A percentile compares a stretch with the other conserved stretches of the same genome.
Evolutionary conservation across 2,329 filamentous ascomycete genomes (phyloP).

Genomic region (Juglanconis sp.): DNA sequence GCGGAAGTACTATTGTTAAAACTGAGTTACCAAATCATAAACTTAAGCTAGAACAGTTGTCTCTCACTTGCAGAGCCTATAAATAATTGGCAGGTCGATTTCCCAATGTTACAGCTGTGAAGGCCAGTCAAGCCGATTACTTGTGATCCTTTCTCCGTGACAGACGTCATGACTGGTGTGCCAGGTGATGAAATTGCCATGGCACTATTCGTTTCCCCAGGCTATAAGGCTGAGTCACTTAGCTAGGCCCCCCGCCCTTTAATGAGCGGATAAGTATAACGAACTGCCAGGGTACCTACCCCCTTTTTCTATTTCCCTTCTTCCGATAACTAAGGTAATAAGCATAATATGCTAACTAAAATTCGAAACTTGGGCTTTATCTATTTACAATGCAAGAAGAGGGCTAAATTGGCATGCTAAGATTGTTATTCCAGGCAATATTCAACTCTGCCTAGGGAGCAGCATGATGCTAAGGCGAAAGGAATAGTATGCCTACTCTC

Average conservation of each 20-base stretch:
- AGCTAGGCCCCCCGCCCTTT: conserved; percentile 20
- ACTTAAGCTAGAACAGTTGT: neutral
- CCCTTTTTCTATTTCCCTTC: neutral
- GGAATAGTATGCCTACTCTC: too few relatives aligned
- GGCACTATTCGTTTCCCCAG: conserved; percentile 28
- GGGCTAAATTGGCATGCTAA: too few relatives aligned
- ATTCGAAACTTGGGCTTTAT: too few relatives aligned
- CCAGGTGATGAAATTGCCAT: conserved; percentile 2
- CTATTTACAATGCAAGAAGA: too few relatives aligned
- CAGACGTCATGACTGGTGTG: conserved; percentile 33
- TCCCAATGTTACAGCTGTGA: neutral
- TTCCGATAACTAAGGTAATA: too few relatives aligned
- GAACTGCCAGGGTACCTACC: neutral
- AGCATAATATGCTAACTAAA: too few relatives aligned
- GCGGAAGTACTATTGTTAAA: conserved; percentile 4
- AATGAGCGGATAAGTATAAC: too few relatives aligned
- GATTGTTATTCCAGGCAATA: too few relatives aligned
- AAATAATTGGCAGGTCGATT: neutral
- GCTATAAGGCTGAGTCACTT: conserved; percentile 36
- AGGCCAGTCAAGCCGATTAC: conserved; percentile 16
- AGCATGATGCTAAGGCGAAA: too few relatives aligned
- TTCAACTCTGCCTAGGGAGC: too few relatives aligned
- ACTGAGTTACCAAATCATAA: conserved; percentile 8
- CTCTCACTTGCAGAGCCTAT: neutral
- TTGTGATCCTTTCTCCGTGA: conserved; percentile 41